These are phyloP conservation scores for Tephrocybe sp. DNA, from an alignment of 768 basidiomycete species.

Conservation along the genomic window DNA sequence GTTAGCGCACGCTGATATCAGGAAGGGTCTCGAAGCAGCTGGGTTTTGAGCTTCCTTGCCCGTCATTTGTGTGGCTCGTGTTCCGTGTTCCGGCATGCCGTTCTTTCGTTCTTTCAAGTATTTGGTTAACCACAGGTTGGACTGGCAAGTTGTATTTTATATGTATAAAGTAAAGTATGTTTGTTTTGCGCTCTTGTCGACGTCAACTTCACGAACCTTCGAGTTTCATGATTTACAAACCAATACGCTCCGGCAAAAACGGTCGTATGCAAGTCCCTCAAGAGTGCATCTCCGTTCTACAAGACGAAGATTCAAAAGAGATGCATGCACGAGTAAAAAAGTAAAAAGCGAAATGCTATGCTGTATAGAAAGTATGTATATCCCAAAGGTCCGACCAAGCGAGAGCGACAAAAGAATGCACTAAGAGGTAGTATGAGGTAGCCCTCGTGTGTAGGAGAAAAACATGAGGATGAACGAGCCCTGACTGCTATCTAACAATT, in stretches of 20 bases:
- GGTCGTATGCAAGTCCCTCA: too few species aligned
- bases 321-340: conserved; percentile 3
- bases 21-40: conserved; percentile 66
- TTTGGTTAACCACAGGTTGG: too few species aligned
- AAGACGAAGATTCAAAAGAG: neutral
- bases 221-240: too few species aligned
- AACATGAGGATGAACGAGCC: conserved; percentile 14
- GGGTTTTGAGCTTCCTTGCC: conserved; percentile 46
- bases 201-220: too few species aligned
- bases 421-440: conserved; percentile 27
- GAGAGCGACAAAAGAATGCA: conserved; percentile 28
- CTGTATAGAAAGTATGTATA: conserved; percentile 36
- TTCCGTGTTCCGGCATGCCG: neutral
- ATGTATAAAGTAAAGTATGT: too few species aligned
- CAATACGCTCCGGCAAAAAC: too few species aligned
- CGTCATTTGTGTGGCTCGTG: neutral
- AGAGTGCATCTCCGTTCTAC: too few species aligned
- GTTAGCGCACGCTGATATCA: conserved; percentile 60
- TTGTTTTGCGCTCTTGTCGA: too few species aligned
- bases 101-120: neutral
- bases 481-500: conserved; percentile 58
- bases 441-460: conserved; percentile 20
- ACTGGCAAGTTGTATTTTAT: too few species aligned
- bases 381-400: conserved; percentile 36
- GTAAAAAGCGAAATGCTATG: conserved; percentile 15